phyloP scores from a whole-genome alignment of 2,329 filamentous ascomycete species.

The Fusarium siculi region DNA sequence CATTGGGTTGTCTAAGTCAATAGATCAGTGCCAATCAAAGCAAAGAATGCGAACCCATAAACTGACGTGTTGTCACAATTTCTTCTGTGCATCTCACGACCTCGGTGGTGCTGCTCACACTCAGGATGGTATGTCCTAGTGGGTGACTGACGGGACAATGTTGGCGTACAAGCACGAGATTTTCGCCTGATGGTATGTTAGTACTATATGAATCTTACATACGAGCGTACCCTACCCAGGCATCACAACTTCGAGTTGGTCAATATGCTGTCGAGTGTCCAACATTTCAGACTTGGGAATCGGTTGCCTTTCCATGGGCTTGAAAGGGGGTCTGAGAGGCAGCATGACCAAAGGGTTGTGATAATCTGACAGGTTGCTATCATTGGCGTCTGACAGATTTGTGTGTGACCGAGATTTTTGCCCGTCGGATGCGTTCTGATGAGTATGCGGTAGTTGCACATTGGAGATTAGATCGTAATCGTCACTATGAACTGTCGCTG shows the following conservation, averaged over 20 bases:
- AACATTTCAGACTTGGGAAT: neutral
- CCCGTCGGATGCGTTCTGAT: neutral
- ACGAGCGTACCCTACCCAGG: neutral
- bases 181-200: neutral
- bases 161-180: no score
- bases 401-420: neutral
- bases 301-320: neutral
- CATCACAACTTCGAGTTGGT: neutral
- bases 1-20: neutral
- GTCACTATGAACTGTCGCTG: slow-evolving; percentile 52
- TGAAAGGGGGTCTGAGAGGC: slow-evolving; percentile 22
- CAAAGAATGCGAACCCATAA: neutral
- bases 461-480: slow-evolving; percentile 44
- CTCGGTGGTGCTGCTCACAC: slow-evolving; percentile 7
- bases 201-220: neutral
- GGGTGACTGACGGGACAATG: neutral
- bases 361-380: slow-evolving; percentile 15
- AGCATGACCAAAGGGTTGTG: slow-evolving; percentile 32
- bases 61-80: slow-evolving; percentile 21
- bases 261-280: neutral
- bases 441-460: neutral
- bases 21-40: neutral
- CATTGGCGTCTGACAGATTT: neutral
- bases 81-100: slow-evolving; percentile 15
- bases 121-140: neutral